Conservation (phyloP, 768 basidiomycete species). For the Termitomyces sp. region DNA sequence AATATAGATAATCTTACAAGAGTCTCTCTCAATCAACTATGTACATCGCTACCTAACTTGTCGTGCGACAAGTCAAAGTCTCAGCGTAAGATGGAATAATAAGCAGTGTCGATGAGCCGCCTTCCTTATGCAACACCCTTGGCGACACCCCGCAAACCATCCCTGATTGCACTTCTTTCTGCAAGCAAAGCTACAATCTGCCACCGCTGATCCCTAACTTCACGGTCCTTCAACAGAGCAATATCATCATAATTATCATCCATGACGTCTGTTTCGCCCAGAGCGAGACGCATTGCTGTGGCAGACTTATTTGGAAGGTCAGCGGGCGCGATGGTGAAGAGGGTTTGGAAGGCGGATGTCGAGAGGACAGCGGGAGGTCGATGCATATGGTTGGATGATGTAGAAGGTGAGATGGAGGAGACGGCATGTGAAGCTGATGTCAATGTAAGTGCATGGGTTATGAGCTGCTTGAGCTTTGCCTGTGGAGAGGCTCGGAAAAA, state of each 20-base stretch:
- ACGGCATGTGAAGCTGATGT: slow-evolving; percentile 74
- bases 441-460: slow-evolving; percentile 73
- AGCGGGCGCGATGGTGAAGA: slow-evolving; percentile 73
- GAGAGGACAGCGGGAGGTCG: slow-evolving; percentile 48
- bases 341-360: slow-evolving; percentile 65
- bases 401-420: slow-evolving; percentile 66
- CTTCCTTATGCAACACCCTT: slow-evolving; percentile 3
- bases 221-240: slow-evolving; percentile 51
- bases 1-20: neutral
- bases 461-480: slow-evolving; percentile 81
- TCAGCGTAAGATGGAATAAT: neutral
- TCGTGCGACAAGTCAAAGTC: neutral
- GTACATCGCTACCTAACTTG: neutral
- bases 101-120: neutral
- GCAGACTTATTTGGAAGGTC: slow-evolving; percentile 78
- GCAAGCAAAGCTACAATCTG: slow-evolving; percentile 71
- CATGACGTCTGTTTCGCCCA: slow-evolving; percentile 45
- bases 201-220: slow-evolving; percentile 67
- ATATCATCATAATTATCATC: slow-evolving; percentile 50
- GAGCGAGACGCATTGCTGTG: slow-evolving; percentile 64
- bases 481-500: slow-evolving; percentile 19
- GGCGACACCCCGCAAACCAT: slow-evolving; percentile 21
- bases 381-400: slow-evolving; percentile 27
- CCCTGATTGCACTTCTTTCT: slow-evolving; percentile 68
- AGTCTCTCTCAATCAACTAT: neutral